Evolutionary conservation across 2,329 filamentous ascomycete species (phyloP), one percentile per base, ranked within the genome.

Genomic region (Aspergillus luchuensis): DNA sequence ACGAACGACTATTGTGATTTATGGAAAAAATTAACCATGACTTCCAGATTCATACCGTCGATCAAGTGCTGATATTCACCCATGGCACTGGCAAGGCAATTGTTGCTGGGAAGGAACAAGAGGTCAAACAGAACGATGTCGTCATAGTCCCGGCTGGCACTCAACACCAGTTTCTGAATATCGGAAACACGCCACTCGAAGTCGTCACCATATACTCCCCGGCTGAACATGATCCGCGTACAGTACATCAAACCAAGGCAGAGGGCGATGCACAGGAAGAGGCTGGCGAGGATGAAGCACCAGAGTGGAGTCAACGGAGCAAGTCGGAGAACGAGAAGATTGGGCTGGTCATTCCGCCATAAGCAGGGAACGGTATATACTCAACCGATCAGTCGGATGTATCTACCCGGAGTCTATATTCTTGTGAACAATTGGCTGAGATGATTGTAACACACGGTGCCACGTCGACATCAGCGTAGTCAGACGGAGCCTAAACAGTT

Each of bases 141-240:
- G 82, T 89, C 23, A 80, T 88, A 53, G 86, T 89, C 2, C 87
- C 87, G 0, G 87, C 87, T 0, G 87, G 87, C 0, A 89, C 86
- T 2, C 84, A 86, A 71, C 86, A 89, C 70, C 86, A 89, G 69
- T 89, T 89, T 70, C 76, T 88, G 53, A 89, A 88, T 59, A 85
- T 79, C 2, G 86, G 86, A 1, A 79, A 83, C 0, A 80, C 81
- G 53, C 85, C 86, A 2, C 71, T 89, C 55, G 84, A 88, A 65
- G 70, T 89, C 39, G 84, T 88, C 54, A 89, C 86, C 0, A 82
- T 89, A 5, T 89, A 89, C 70, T 81, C 81, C 11, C 86, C 86
- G 0, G 86, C 85, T 0, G 86, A 89, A 74, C 86, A 89, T 71
- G 79, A 84, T 60, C 78, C 84, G 3, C 82, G 79, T 11, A 84